These are phyloP conservation scores for Asterophora lycoperdoides DNA, from an alignment of 768 basidiomycete species.

Conservation along the genomic window DNA sequence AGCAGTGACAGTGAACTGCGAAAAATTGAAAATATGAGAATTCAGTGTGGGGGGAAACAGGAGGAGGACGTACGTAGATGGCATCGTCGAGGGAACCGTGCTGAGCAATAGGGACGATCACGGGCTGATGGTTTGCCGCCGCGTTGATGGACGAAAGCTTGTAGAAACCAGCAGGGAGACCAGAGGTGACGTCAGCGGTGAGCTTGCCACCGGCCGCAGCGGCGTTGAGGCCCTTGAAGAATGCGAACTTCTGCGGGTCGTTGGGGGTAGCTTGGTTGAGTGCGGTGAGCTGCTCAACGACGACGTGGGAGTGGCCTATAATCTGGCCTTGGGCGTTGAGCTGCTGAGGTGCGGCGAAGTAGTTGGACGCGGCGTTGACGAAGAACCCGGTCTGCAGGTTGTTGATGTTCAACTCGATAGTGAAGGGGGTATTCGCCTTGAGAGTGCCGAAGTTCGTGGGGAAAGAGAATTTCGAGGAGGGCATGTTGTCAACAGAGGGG, in stretches of 20 bases:
- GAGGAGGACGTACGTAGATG: slow-evolving; percentile 35
- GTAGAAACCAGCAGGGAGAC: slow-evolving; percentile 57
- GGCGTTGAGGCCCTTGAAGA: slow-evolving; percentile 60
- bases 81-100: slow-evolving; percentile 47
- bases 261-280: slow-evolving; percentile 35
- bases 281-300: slow-evolving; percentile 30
- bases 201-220: slow-evolving; percentile 48
- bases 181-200: slow-evolving; percentile 40
- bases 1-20: slow-evolving; percentile 31
- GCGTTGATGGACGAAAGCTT: slow-evolving; percentile 50
- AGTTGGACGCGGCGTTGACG: slow-evolving; percentile 37
- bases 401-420: slow-evolving; percentile 35
- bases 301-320: slow-evolving; percentile 43
- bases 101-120: slow-evolving; percentile 44
- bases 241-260: slow-evolving; percentile 51
- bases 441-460: slow-evolving; percentile 37
- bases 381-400: slow-evolving; percentile 39
- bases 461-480: slow-evolving; percentile 34
- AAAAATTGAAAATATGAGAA: slow-evolving; percentile 1
- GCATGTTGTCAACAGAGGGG: slow-evolving; percentile 36
- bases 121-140: slow-evolving; percentile 47
- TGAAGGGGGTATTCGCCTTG: slow-evolving; percentile 38
- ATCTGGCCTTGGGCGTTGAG: slow-evolving; percentile 38
- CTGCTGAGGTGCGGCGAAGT: slow-evolving; percentile 45
- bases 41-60: neutral